A percentile compares a stretch with the other conserved stretches of the same genome.
phyloP scores from a whole-genome alignment of 805 yeast genomes.

The Saturnispora gosingensis region DNA sequence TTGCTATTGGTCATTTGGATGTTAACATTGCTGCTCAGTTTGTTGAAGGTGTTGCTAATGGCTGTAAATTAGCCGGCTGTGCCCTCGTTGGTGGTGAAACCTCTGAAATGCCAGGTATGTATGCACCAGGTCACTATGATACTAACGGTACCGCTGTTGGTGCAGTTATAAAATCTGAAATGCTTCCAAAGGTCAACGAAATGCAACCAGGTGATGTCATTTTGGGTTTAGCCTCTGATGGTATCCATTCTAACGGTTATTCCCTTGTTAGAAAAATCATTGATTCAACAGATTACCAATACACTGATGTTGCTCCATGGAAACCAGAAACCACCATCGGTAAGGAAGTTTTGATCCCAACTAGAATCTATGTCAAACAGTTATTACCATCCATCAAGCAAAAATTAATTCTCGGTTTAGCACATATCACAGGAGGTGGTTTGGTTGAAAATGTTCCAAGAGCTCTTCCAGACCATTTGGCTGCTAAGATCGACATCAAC shows the following conservation, averaged over 20 bases:
- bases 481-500: slow-evolving; percentile 71
- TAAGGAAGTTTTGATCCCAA: slow-evolving; percentile 78
- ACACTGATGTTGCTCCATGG: slow-evolving; percentile 83
- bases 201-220: slow-evolving; percentile 78
- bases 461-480: slow-evolving; percentile 71
- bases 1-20: slow-evolving; percentile 89
- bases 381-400: slow-evolving; percentile 64
- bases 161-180: slow-evolving; percentile 69
- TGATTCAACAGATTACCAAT: slow-evolving; percentile 62
- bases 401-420: slow-evolving; percentile 71
- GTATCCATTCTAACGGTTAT: slow-evolving; percentile 95
- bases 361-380: slow-evolving; percentile 90
- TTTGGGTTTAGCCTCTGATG: slow-evolving; percentile 83
- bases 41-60: slow-evolving; percentile 92
- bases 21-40: slow-evolving; percentile 76
- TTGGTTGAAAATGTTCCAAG: slow-evolving; percentile 93
- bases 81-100: slow-evolving; percentile 99
- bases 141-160: slow-evolving; percentile 99
- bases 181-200: slow-evolving; percentile 59
- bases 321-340: slow-evolving; percentile 64
- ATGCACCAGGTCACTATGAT: slow-evolving; percentile 90
- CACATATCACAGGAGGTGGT: slow-evolving; percentile 99
- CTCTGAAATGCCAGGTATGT: slow-evolving; percentile 99
- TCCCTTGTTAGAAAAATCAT: slow-evolving; percentile 89
- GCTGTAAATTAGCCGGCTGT: slow-evolving; percentile 91